These are phyloP conservation scores for Apodospora peruviana DNA, from an alignment of 495 filamentous ascomycete genomes.

Conservation along the genomic window DNA sequence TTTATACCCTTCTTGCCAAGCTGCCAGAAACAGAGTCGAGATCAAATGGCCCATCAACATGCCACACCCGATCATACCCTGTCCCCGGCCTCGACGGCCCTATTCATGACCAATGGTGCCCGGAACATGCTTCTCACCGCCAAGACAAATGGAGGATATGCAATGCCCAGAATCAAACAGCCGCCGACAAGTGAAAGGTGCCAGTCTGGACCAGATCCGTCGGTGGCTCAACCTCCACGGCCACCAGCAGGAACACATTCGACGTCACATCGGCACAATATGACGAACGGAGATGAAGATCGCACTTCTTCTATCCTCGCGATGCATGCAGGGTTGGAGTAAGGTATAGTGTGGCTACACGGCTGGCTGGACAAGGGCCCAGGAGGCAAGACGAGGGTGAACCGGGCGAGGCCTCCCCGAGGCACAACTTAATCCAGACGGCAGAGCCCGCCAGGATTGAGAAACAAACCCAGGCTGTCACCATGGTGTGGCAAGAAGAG, in stretches of 20 bases:
- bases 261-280: constrained; percentile 17
- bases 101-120: too few relatives aligned
- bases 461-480: too few relatives aligned
- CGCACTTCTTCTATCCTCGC: constrained; percentile 1
- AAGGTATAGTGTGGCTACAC: background rate
- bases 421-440: background rate
- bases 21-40: too few relatives aligned
- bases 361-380: background rate
- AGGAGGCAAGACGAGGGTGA: too few relatives aligned
- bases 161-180: background rate
- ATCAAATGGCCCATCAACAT: too few relatives aligned
- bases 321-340: background rate
- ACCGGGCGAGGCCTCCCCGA: too few relatives aligned
- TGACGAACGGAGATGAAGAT: constrained; percentile 11
- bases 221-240: constrained; percentile 1
- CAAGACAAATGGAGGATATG: background rate
- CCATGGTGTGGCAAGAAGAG: too few relatives aligned
- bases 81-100: background rate
- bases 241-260: constrained; percentile 3
- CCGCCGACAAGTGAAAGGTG: background rate
- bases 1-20: too few relatives aligned
- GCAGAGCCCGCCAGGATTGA: background rate
- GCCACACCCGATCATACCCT: constrained; percentile 14
- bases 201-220: background rate
- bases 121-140: background rate